Percentiles rank a stretch among this genome's conserved stretches.
These are phyloP conservation scores for Houttuynia cordata DNA, from an alignment of 164 flowering plant species.

Conservation along the genomic window DNA sequence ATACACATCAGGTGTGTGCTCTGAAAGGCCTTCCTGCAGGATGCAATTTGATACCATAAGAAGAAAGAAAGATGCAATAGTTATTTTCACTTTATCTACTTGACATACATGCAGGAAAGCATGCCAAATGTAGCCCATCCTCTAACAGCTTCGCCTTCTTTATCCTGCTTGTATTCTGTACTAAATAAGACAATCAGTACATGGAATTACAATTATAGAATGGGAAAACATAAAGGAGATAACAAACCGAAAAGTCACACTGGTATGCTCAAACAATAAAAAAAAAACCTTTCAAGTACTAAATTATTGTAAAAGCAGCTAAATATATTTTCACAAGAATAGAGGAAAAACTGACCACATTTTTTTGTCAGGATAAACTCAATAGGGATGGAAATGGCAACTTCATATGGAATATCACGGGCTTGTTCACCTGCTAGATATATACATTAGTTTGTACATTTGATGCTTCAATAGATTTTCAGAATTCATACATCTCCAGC, in stretches of 20 bases:
- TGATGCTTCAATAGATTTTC: not conserved
- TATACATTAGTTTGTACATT: not conserved
- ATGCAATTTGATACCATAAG: not conserved
- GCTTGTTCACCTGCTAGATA: constrained; percentile 53
- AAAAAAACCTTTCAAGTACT: not conserved
- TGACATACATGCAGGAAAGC: constrained; percentile 67
- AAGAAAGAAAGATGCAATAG: not conserved
- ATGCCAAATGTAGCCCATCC: constrained; percentile 92
- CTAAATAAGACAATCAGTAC: not conserved
- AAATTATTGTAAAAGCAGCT: no score
- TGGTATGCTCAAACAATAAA: no score
- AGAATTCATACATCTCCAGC: constrained; percentile 65
- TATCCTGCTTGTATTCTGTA: constrained; percentile 53
- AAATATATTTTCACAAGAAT: not conserved
- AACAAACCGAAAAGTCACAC: no score
- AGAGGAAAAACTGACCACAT: constrained; percentile 49
- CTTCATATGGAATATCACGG: constrained; percentile 56
- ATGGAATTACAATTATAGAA: not conserved
- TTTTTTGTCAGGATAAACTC: constrained; percentile 69
- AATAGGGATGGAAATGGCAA: constrained; percentile 64
- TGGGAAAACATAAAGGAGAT: not conserved
- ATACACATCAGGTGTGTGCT: no score
- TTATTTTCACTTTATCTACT: constrained; percentile 1
- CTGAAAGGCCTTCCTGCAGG: no score
- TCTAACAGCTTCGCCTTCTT: constrained; percentile 31